These are phyloP conservation scores for Nakazawaea wickerhamii DNA, from an alignment of 805 yeast genomes.

Conservation along the genomic window DNA sequence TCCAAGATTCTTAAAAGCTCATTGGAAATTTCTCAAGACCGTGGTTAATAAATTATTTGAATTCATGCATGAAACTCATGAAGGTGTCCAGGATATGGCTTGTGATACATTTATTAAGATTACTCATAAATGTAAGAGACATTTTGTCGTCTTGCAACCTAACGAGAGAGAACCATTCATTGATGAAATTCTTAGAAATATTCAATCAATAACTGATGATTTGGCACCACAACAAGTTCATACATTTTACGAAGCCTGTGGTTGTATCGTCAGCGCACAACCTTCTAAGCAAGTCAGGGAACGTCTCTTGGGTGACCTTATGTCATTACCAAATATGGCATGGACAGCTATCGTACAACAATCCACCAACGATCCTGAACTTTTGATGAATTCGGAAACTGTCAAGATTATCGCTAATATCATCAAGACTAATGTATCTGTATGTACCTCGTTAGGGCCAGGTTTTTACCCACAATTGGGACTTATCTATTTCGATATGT, in stretches of 20 bases:
- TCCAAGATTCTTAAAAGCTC: constrained; percentile 95
- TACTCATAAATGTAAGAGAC: constrained; percentile 90
- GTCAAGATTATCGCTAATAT: constrained; percentile 91
- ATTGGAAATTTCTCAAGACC: constrained; percentile 95
- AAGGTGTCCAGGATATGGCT: constrained; percentile 99
- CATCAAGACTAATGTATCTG: constrained; percentile 92
- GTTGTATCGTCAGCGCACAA: constrained; percentile 87
- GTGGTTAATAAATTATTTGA: constrained; percentile 94
- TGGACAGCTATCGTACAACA: constrained; percentile 88
- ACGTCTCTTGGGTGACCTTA: constrained; percentile 66
- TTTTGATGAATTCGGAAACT: constrained; percentile 71
- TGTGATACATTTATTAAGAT: constrained; percentile 98
- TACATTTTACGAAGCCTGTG: constrained; percentile 96
- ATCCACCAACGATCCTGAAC: constrained; percentile 76
- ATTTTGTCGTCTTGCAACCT: constrained; percentile 83
- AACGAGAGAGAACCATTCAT: constrained; percentile 88
- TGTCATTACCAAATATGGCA: constrained; percentile 90
- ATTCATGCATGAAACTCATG: constrained; percentile 99
- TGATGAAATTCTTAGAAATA: constrained; percentile 78
- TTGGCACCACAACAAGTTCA: constrained; percentile 96
- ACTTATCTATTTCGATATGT: constrained; percentile 80
- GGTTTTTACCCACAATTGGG: constrained; percentile 87
- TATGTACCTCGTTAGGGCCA: constrained; percentile 91
- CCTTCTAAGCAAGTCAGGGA: constrained; percentile 63
- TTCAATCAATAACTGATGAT: constrained; percentile 84